phyloP scores from a whole-genome alignment of 2,329 filamentous ascomycete species.

The Fusarium tanahbumbuense region DNA sequence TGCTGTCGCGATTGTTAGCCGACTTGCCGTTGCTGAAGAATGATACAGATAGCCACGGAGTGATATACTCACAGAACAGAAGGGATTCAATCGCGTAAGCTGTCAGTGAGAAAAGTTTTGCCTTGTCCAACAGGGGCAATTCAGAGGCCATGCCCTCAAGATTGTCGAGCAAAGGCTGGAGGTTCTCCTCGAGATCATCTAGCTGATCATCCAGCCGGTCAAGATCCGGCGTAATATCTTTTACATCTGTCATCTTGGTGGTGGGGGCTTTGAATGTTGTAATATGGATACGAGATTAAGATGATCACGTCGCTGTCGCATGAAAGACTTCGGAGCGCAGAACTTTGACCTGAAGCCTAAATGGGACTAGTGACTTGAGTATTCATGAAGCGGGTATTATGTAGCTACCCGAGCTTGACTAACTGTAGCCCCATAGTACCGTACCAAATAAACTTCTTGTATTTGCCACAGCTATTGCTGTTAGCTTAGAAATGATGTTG shows the following conservation, averaged over 20 bases:
- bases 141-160: constrained; percentile 78
- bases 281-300: constrained; percentile 17
- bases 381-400: constrained; percentile 24
- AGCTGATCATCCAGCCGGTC: constrained; percentile 82
- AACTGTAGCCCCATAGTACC: not conserved
- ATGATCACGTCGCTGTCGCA: constrained; percentile 35
- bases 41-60: too few relatives aligned
- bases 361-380: constrained; percentile 20
- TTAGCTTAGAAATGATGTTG: not conserved
- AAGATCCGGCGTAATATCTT: constrained; percentile 74
- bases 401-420: not conserved
- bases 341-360: constrained; percentile 36
- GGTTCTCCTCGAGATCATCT: constrained; percentile 78
- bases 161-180: constrained; percentile 78
- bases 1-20: constrained; percentile 54
- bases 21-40: not conserved
- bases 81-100: constrained; percentile 92
- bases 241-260: constrained; percentile 55
- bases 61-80: constrained; percentile 75
- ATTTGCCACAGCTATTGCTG: not conserved
- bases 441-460: not conserved
- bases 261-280: constrained; percentile 2
- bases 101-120: constrained; percentile 89
- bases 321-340: constrained; percentile 36
- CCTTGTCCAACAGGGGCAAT: constrained; percentile 91